These are phyloP conservation scores for Triadica sebifera DNA, from an alignment of 345 rosid species.

Conservation along the genomic window DNA sequence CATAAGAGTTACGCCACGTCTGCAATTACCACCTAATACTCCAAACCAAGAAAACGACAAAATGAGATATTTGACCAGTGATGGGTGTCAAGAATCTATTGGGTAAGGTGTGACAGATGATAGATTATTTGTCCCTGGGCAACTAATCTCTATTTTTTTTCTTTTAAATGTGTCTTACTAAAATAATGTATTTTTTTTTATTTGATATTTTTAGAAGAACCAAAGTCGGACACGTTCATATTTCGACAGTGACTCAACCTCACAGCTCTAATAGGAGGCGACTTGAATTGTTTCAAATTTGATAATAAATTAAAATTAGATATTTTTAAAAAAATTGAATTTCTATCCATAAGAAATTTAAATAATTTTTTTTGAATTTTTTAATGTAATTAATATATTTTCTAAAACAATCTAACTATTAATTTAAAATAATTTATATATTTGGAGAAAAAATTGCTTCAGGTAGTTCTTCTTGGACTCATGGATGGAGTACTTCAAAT, in stretches of 20 bases:
- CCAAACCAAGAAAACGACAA: slow-evolving; percentile 16
- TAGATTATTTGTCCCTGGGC: slow-evolving; percentile 24
- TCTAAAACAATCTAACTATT: no score
- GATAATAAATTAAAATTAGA: no score
- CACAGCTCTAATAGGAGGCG: slow-evolving; percentile 10
- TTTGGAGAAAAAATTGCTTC: no score
- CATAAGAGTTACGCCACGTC: slow-evolving; percentile 28
- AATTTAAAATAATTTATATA: no score
- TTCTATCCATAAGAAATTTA: no score
- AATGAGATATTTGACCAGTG: slow-evolving; percentile 11
- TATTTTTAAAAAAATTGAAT: no score
- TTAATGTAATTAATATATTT: no score
- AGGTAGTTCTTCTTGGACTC: no score
- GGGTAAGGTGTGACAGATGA: slow-evolving; percentile 30
- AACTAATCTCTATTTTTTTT: slow-evolving; percentile 15
- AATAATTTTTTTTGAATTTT: no score
- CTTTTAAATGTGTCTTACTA: background rate
- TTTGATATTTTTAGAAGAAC: slow-evolving; percentile 14
- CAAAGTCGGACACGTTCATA: slow-evolving; percentile 30
- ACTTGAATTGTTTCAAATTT: slow-evolving; percentile 6
- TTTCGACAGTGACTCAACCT: slow-evolving; percentile 22
- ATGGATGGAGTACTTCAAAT: no score
- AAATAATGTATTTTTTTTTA: background rate
- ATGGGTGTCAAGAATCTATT: slow-evolving; percentile 22
- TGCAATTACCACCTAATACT: background rate